Base-by-base conservation (phyloP, 495 filamentous ascomycete genomes). In the Peziza echinospora region DNA sequence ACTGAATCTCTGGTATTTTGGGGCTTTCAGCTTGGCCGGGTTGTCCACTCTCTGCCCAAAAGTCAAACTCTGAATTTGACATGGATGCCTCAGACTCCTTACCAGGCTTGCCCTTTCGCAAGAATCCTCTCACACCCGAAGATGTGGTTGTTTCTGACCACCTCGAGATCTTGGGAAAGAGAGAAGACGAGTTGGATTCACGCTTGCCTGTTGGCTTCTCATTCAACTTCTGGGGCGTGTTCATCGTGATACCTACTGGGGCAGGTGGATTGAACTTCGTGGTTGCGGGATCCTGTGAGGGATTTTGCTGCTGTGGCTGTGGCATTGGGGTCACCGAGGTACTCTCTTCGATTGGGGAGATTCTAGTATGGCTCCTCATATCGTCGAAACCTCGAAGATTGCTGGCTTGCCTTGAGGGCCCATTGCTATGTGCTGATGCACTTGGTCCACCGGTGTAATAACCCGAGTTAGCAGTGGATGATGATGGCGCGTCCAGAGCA, bases 101-200 rank as follows among this genome's bases (percentile, higher is more conserved):
- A 26, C 47, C 45, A 37, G 57, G 50, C 41, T 51, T 56, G 41
- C 51, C 51, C 24, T 47, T 53, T 26, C 34, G 47, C 28, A 59
- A 44, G 46, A 60, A 56, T 40, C 47, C 50, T 48, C 45, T 34
- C 57, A 68, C 19, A 51, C 57, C 67, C n/a, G 79, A 78, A 2
- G 91, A 89, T 21, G 85, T 71, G 4, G 89, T 96, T 19, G 89
- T 94, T 63, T 89, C 86, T 3, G 87, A 94, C 89, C 89, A 99
- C 24, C 89, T 76, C 10, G 91, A 96, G 49, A 93, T 82, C 63
- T 86, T 92, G 21, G 84, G 82, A 64, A 85, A 89, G 60, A 92
- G 77, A 3, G 83, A 89, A 11, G 84, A 87, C 54, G 73, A 77
- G 62, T 73, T 82, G 9, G 83, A 89, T 62, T 92, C 91, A 63